phyloP scores from a whole-genome alignment of 2,329 filamentous ascomycete genomes.

The Lasiodiplodia sp. region DNA sequence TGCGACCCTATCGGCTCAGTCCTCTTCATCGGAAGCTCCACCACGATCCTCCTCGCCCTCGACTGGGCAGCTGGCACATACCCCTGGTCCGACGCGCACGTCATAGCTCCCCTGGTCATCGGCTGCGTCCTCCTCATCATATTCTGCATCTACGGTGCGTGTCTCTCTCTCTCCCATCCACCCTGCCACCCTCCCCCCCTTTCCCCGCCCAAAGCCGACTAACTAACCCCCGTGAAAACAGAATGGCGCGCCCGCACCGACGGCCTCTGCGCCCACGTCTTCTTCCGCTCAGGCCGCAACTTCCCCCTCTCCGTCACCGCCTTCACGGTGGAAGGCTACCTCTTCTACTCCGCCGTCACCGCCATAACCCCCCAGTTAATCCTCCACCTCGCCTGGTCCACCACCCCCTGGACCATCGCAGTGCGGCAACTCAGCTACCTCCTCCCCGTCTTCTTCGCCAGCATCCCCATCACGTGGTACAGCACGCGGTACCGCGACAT shows the following conservation, averaged over 20 bases:
- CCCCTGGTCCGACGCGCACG: constrained; percentile 43
- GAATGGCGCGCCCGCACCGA: constrained; percentile 64
- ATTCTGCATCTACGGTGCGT: constrained; percentile 48
- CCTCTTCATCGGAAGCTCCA: constrained; percentile 46
- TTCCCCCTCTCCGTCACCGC: constrained; percentile 64
- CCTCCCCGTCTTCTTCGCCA: constrained; percentile 37
- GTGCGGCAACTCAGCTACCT: constrained; percentile 41
- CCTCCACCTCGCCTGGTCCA: constrained; percentile 42
- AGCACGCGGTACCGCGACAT: constrained; percentile 42
- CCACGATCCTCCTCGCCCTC: constrained; percentile 48
- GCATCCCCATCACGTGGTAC: constrained; percentile 39
- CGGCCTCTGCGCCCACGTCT: constrained; percentile 63
- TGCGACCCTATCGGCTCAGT: constrained; percentile 38
- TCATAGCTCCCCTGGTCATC: constrained; percentile 51
- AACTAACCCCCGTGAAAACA: constrained; percentile 35
- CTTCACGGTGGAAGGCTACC: constrained; percentile 66
- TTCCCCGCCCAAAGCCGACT: no score
- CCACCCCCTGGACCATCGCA: constrained; percentile 41
- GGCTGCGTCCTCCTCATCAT: constrained; percentile 38
- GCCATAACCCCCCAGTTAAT: constrained; percentile 43
- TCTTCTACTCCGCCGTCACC: constrained; percentile 54
- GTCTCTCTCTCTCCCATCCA: not conserved
- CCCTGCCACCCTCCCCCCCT: not conserved
- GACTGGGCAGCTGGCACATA: constrained; percentile 47
- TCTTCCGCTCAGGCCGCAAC: constrained; percentile 62